A percentile compares a stretch with the other conserved stretches of the same genome.
These are phyloP conservation scores for Sphaerosporella brunnea DNA, from an alignment of 495 filamentous ascomycete genomes.

Conservation along the genomic window DNA sequence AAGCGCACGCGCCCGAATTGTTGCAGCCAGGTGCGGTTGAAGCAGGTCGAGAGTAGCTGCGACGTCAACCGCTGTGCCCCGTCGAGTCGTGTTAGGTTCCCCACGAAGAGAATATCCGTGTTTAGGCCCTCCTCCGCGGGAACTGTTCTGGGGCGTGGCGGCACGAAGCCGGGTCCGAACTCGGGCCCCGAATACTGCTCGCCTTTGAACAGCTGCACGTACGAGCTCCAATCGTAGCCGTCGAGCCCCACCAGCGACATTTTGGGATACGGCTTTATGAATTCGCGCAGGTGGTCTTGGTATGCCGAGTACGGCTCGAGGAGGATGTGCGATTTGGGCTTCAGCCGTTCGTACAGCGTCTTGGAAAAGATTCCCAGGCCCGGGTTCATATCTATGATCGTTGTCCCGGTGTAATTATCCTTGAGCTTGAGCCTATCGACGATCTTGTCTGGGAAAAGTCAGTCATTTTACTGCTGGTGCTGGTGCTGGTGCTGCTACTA, in stretches of 20 bases:
- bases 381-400: constrained; percentile 68
- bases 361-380: constrained; percentile 55
- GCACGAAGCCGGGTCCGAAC: constrained; percentile 2
- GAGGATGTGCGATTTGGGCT: constrained; percentile 64
- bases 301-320: constrained; percentile 46
- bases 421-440: constrained; percentile 13
- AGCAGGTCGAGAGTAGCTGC: constrained; percentile 30
- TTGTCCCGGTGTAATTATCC: constrained; percentile 11
- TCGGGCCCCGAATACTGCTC: constrained; percentile 5
- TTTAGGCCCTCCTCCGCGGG: constrained; percentile 13
- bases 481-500: no score
- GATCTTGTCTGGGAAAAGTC: constrained; percentile 1
- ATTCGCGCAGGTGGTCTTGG: constrained; percentile 39
- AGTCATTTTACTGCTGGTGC: no score
- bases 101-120: constrained; percentile 22
- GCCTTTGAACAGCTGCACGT: constrained; percentile 32
- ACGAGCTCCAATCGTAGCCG: constrained; percentile 32
- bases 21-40: constrained; percentile 36
- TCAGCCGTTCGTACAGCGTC: constrained; percentile 51
- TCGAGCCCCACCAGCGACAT: constrained; percentile 12
- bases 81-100: constrained; percentile 27
- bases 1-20: constrained; percentile 52
- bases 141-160: constrained; percentile 20
- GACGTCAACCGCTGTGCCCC: constrained; percentile 21
- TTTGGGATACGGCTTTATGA: constrained; percentile 23